Base-by-base conservation (phyloP, 148 eudicot species). In the Chenopodium suecicum region DNA sequence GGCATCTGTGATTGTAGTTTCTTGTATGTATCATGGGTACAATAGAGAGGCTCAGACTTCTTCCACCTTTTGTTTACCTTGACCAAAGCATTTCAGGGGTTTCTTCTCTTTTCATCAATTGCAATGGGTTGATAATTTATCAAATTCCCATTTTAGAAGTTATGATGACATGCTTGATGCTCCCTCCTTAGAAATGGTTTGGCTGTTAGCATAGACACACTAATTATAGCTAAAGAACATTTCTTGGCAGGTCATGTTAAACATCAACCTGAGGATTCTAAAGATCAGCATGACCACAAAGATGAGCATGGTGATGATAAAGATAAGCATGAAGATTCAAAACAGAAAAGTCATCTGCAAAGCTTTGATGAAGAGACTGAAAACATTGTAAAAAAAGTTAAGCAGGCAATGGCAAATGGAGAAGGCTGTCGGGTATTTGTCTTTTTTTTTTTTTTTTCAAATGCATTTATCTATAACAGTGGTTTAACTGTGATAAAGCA, bases 371-470 rank as follows among this genome's bases (percentile, higher is more conserved):
- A 94, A 82, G 99, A 91, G 77, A 91, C 94, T 86, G 92, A 97
- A 84, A 87, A 83, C 68, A 87, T 89, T 87, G 88, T 97, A 22
- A 92, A 92, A 87, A 91, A 86, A 85, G 98, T 94, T 80, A 94
- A 91, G 90, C 89, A 91, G 82, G 97, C 99, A 82, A 34, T 97
- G 72, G 85, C 90, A 54, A 80, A 86, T 82, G 90, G 91, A 63
- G 99, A 97, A 92, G 99, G 99, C 65, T 97, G 99, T 79, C 89
- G 92, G 98, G 99, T 97, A 90, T 78, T 73, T 82, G 32, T 82
- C 60, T 63, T 65, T 64, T 77, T 76, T 29, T 60, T 76, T 29
- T 60, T 67, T 65, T 64, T 77, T 65, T 37, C 20, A 67, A 22
- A 11, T 75, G 47, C 47, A 1, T 62, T 32, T 76, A 69, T n/a